phyloP scores from a whole-genome alignment of 1,139 yeast species.

The Suhomyces bolitotheri region DNA sequence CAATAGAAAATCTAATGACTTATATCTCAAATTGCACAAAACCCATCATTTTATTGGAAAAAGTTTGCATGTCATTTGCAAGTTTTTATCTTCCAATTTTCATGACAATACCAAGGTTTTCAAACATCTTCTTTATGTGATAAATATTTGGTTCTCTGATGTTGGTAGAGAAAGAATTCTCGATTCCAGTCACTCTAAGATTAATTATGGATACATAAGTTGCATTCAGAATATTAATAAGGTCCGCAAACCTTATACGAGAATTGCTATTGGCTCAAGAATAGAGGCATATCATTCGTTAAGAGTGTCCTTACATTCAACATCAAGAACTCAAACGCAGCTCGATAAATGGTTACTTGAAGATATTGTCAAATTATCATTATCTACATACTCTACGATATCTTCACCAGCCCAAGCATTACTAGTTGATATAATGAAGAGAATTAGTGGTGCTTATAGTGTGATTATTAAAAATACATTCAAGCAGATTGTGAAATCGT shows the following conservation, averaged over 20 bases:
- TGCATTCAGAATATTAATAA: conserved; percentile 44
- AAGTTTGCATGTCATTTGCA: conserved; percentile 60
- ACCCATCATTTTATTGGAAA: conserved; percentile 65
- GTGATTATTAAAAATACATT: conserved; percentile 52
- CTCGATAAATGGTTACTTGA: conserved; percentile 64
- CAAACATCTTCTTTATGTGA: conserved; percentile 63
- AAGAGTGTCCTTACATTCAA: conserved; percentile 72
- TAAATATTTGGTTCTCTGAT: conserved; percentile 82
- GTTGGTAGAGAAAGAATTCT: conserved; percentile 75
- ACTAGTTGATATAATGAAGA: conserved; percentile 69
- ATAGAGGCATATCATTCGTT: conserved; percentile 77
- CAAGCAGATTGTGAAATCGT: conserved; percentile 49
- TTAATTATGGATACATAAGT: conserved; percentile 38
- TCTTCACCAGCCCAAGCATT: conserved; percentile 72
- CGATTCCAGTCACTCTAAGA: conserved; percentile 50
- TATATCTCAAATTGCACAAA: conserved; percentile 62
- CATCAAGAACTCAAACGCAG: conserved; percentile 69
- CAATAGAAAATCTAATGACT: conserved; percentile 48
- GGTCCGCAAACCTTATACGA: conserved; percentile 70
- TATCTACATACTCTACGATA: conserved; percentile 72
- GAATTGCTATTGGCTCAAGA: conserved; percentile 75
- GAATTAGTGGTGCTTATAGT: conserved; percentile 68
- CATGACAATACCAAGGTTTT: conserved; percentile 72
- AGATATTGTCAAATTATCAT: conserved; percentile 68
- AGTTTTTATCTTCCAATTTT: conserved; percentile 49